Evolutionary conservation across 495 filamentous ascomycete genomes (phyloP).

Genomic region (Geopyxis carbonaria): DNA sequence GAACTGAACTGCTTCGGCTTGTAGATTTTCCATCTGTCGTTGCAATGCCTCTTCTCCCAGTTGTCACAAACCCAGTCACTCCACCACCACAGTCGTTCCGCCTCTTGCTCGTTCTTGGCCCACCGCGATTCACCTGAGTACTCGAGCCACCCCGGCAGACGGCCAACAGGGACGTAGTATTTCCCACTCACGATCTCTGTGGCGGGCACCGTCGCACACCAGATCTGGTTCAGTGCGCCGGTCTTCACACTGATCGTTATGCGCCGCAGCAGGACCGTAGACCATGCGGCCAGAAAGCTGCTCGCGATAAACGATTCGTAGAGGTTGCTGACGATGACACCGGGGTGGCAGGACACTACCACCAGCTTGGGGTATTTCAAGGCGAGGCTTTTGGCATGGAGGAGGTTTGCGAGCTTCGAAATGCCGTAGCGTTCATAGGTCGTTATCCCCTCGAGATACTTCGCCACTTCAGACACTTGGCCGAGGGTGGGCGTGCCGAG

Average conservation of each 20-base stretch:
- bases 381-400: conserved; percentile 44
- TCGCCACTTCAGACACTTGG: background rate
- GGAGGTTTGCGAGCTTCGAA: conserved; percentile 54
- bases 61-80: conserved; percentile 5
- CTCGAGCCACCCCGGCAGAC: conserved; percentile 3
- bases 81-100: conserved; percentile 24
- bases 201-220: conserved; percentile 33
- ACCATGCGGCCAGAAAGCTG: conserved; percentile 18
- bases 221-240: conserved; percentile 45
- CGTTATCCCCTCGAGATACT: conserved; percentile 15
- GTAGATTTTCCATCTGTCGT: too few species aligned
- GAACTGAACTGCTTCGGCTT: too few species aligned
- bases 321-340: conserved; percentile 42
- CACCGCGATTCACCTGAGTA: conserved; percentile 8
- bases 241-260: conserved; percentile 25
- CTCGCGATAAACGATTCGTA: conserved; percentile 27
- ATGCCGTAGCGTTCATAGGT: conserved; percentile 41
- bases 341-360: conserved; percentile 47
- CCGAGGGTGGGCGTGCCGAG: background rate
- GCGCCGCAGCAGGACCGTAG: conserved; percentile 14
- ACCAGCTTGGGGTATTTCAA: conserved; percentile 39
- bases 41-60: too few species aligned
- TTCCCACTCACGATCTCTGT: conserved; percentile 32
- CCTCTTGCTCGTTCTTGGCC: conserved; percentile 34
- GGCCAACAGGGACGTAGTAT: conserved; percentile 43